Base-by-base conservation (phyloP, 371 early-diverging fungal species). In the Basidiobolus meristosporus region DNA sequence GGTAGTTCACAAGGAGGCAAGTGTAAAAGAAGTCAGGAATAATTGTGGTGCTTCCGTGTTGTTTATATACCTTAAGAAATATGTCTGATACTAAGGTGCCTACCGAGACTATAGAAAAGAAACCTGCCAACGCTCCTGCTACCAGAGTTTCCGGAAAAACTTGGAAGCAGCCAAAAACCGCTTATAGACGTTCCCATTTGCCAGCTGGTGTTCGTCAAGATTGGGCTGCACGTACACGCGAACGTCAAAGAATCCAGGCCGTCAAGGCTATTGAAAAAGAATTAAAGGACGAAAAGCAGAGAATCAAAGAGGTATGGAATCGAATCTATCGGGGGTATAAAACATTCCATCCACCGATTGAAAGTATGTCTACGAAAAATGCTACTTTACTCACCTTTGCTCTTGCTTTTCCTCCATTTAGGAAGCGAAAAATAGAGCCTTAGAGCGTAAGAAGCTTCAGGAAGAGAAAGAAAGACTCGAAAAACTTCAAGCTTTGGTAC, bases 401-500 rank as follows among this genome's bases (percentile, higher is more conserved):
- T 19, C 26, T 39, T 10, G 10, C 26, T n/a, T n/a, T n/a, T n/a
- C n/a, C n/a, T n/a, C n/a, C 7, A 5, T 18, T 18, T 33, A 3
- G 14, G 30, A 14, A 44, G 44, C 18, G 30, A 40, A 40, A 31
- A 21, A 29, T 18, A 30, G 45, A 45, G 18, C 28, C 4, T 29
- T 40, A 34, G 33, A 45, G 37, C 39, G 30, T 21, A 38, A 38
- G 40, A 29, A 40, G 29, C 23, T 21, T 20, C 19, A 28, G 11
- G 45, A 45, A 38, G 45, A 45, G 20, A 39, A 40, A 14, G 45
- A 45, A 26, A 31, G 36, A 40, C 35, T 34, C 17, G 45, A 40
- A 22, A 39, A 19, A 31, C 19, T 38, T 15, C 33, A 20, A n/a
- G 29, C 43, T 6, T 20, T 43, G 28, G 42, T 42, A 35, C 21